Base-by-base conservation (phyloP, 1,139 yeast genomes). In the Hyphopichia wangnamkhiaoensis region DNA sequence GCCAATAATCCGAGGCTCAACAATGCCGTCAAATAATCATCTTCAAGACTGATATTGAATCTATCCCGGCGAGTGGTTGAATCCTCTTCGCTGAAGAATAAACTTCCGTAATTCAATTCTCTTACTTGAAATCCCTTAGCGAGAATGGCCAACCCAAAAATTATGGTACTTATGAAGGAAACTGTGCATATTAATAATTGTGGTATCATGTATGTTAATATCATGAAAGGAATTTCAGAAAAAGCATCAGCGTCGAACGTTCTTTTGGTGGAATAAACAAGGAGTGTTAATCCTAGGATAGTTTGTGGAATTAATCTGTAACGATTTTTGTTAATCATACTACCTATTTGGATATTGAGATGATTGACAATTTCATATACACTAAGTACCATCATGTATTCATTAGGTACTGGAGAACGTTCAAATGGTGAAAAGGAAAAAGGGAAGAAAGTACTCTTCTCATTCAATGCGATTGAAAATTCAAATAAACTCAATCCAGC, bases 401-500 rank as follows among this genome's bases (percentile, higher is more conserved):
- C 74, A 0, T 81, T 68, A 7, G 88, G 83, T 16, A 71, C 53
- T 4, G 45, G 47, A 17, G 46, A 40, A n/a, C n/a, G 16, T 49
- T 49, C 9, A 54, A 46, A 37, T 56, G 52, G 12, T 26, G 2
- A 62, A 60, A 38, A 62, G 52, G 39, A 66, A 58, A 23, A 63
- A 48, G 0, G 61, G 61, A 1, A 60, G 61, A 71, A 60, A n/a
- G 75, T 65, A 49, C 80, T 80, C 23, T 76, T 80, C 50, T 84
- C 91, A 53, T 84, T 90, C 53, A 83, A 84, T 10, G 88, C 86
- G 21, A 84, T 59, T 1, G 90, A 82, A 52, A 80, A 84, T 53
- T 85, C 94, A 57, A 85, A 84, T 24, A 84, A 61, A 0, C 93
- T 82, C 48, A 84, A 66, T 0, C 90, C 90, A 8, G 84, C 74